Percentiles rank a stretch among this genome's conserved stretches.
phyloP scores from a whole-genome alignment of 2,329 filamentous ascomycete species.

The Exophiala lecanii-corni region DNA sequence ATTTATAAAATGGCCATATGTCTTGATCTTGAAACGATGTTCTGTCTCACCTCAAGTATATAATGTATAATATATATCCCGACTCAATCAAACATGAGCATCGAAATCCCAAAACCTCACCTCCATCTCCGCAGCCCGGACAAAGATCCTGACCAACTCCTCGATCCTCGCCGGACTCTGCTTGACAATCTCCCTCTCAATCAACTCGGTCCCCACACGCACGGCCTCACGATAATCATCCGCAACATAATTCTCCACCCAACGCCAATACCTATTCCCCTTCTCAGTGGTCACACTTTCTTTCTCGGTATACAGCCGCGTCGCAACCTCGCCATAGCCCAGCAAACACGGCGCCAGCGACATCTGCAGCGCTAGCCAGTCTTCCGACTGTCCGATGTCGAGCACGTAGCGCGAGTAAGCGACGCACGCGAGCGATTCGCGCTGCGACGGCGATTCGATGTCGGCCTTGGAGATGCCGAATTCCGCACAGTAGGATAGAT shows the following conservation, averaged over 20 bases:
- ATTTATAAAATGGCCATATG: too few relatives aligned
- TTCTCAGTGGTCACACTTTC: slow-evolving; percentile 49
- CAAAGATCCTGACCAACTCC: slow-evolving; percentile 77
- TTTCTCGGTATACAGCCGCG: slow-evolving; percentile 60
- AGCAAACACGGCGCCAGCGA: slow-evolving; percentile 81
- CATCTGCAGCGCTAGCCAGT: slow-evolving; percentile 82
- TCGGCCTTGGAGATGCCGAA: slow-evolving; percentile 73
- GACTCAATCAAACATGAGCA: slow-evolving; percentile 29
- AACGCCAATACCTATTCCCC: slow-evolving; percentile 76
- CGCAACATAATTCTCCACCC: slow-evolving; percentile 84
- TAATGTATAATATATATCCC: too few relatives aligned
- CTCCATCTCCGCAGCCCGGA: slow-evolving; percentile 78
- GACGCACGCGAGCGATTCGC: slow-evolving; percentile 73
- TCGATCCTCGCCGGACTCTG: slow-evolving; percentile 74
- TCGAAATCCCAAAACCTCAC: slow-evolving; percentile 73
- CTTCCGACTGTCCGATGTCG: slow-evolving; percentile 80
- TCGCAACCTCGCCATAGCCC: slow-evolving; percentile 79
- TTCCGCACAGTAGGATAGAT: slow-evolving; percentile 73
- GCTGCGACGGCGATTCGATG: slow-evolving; percentile 57
- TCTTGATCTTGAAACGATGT: too few relatives aligned
- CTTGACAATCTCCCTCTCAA: slow-evolving; percentile 69
- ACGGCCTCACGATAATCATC: slow-evolving; percentile 75
- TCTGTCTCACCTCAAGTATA: too few relatives aligned
- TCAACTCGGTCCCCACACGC: slow-evolving; percentile 58
- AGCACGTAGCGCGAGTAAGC: slow-evolving; percentile 83